Base-by-base conservation (phyloP, 2,329 filamentous ascomycete species). In the Sporothrix curviconia region DNA sequence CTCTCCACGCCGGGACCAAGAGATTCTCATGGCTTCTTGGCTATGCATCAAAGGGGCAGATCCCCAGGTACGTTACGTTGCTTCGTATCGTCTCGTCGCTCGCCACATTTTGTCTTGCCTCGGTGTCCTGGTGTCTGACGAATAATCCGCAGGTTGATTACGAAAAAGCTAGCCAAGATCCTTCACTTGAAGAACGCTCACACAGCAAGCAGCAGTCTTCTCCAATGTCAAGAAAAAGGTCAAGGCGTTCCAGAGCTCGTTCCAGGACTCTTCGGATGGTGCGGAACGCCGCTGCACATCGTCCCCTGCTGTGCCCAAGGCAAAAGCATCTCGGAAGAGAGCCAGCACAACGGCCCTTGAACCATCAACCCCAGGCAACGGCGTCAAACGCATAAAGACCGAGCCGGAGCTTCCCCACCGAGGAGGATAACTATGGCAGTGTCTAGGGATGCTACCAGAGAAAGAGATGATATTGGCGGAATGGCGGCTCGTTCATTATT, bases 11-110 rank as follows among this genome's bases (percentile, higher is more conserved):
- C 57, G 61, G 1, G 61, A 61, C n/a, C 59, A 61, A 17, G 56
- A 63, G 22, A 32, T 60, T 24, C 56, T 63, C 4, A 56, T 63
- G 58, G 59, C 58, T 5, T 58, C 58, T 0, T 62, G 58, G 61
- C 22, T 60, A 0, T 61, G 44, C 6, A 61, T 62, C 53, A 62
- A 60, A 11, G 59, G 61, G 2, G 7, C 55, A 1, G 61, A 62
- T 3, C 58, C 61, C 4, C 55, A 61, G 46, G 59, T 61, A 15
- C 9, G 19, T 36, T 17, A 7, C 22, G 24, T 40, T 37, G 3
- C 19, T 7, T 36, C 7, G 12, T 25, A 22, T 4, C 4, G 30
- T 28, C 11, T 28, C 6, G 22, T 12, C 6, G 7, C 12, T 7
- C 39, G 1, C 17, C 14, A 3, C 6, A 34, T 14, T 2, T 1